Evolutionary conservation across 768 basidiomycete genomes (phyloP), one percentile per base, ranked within the genome.

Genomic region (Mycena capillaripes): DNA sequence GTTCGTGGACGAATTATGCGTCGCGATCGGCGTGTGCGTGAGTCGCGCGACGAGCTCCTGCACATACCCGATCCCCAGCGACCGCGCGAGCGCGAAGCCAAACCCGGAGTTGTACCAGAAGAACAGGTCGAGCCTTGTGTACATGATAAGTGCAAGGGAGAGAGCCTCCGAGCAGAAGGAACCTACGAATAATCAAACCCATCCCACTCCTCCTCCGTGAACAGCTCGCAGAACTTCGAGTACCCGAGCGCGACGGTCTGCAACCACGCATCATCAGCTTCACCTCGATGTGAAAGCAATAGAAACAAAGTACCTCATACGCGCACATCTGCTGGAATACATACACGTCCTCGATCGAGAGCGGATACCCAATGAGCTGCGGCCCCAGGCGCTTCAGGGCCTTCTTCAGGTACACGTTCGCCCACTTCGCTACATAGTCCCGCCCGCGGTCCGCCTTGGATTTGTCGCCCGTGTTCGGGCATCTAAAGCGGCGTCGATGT

Each of bases 161-260:
- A 11, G 1, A 23, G 9, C 44, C 42, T 17, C 12, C 25, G 29
- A 40, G 21, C 46, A 30, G 30, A 17, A 52, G 25, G 17, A 48
- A 83, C 92, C 66, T 74, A 95, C 90, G 93, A 87, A 72, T 98
- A 97, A 79, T 95, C 89, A 79, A 96, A 97, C 0, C 95, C 95
- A 78, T 94, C 92, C 97, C 96, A 98, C 81, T 98, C 97, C 52
- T 95, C 91, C 76, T 93, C 88, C 0, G 95, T 96, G 81, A 98
- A 98, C 3, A 98, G 84, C 66, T 92, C 91, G 74, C 96, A 98
- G 83, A 97, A 98, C 73, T 91, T 92, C 19, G 95, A 96, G 78
- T 95, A 97, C 11, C 95, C 96, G 14, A 97, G 86, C 0, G 95
- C 94, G 53, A 97, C 97, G 21, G 97, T 97, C 93, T 95, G 16